Percentiles rank a stretch among this genome's conserved stretches.
Conservation (phyloP, 306 rosid genomes). For the Quillaja saponaria region DNA sequence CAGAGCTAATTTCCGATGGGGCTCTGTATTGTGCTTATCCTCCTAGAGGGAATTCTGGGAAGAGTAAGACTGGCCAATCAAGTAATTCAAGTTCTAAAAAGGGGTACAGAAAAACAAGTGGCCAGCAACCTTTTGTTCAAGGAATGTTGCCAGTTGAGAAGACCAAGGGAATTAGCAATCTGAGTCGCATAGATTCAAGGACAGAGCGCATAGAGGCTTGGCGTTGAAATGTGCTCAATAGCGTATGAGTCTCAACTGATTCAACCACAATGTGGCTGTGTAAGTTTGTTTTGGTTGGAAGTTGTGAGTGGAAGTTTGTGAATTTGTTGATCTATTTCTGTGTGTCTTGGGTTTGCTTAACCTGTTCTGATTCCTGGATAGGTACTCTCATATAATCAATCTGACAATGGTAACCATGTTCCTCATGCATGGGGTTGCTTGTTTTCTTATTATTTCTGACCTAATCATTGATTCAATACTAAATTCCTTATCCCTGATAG, state of each 20-base stretch:
- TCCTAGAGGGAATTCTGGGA: constrained; percentile 37
- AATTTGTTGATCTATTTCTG: constrained; percentile 34
- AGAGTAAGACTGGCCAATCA: constrained; percentile 46
- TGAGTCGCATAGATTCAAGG: constrained; percentile 50
- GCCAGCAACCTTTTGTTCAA: constrained; percentile 36
- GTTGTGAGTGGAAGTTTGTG: constrained; percentile 41
- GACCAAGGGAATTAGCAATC: constrained; percentile 47
- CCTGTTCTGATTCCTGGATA: constrained; percentile 38
- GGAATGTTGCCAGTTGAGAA: constrained; percentile 43
- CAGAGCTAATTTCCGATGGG: constrained; percentile 33
- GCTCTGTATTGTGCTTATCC: constrained; percentile 42
- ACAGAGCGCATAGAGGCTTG: constrained; percentile 64
- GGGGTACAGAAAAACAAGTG: constrained; percentile 40
- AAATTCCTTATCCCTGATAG: not conserved
- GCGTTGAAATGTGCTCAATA: constrained; percentile 49
- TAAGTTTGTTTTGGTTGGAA: constrained; percentile 41
- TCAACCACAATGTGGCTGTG: constrained; percentile 29
- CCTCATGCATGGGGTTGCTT: constrained; percentile 33
- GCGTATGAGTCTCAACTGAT: constrained; percentile 33
- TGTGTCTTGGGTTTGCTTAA: constrained; percentile 36
- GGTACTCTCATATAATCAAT: constrained; percentile 27
- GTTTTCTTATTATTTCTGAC: constrained; percentile 31
- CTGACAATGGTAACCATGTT: constrained; percentile 37
- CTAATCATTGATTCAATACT: constrained; percentile 5
- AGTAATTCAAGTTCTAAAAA: constrained; percentile 43